Evolutionary conservation across 164 flowering plant genomes (phyloP).

Genomic region (Paratinospora sagittata): DNA sequence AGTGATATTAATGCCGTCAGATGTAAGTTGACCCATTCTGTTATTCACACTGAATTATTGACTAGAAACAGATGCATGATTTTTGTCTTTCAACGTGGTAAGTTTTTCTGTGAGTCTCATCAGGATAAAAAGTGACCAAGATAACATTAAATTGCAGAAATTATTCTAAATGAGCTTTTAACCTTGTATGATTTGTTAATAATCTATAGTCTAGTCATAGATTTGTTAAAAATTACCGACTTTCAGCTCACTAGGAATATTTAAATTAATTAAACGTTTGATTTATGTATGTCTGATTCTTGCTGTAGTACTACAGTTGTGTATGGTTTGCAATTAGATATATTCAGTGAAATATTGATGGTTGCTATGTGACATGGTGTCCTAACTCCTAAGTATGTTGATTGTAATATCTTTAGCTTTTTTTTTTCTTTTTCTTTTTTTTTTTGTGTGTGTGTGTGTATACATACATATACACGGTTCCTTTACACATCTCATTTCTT

Average conservation of each 20-base stretch:
- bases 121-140: too few species aligned
- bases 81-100: too few species aligned
- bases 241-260: neutral
- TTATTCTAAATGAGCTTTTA: too few species aligned
- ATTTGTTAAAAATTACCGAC: neutral
- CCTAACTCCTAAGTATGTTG: neutral
- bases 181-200: too few species aligned
- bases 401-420: neutral
- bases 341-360: too few species aligned
- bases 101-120: too few species aligned
- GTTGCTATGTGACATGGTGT: neutral
- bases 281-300: neutral
- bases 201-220: neutral
- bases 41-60: too few species aligned
- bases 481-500: conserved; percentile 4
- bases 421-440: neutral
- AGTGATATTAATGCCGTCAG: too few species aligned
- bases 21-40: too few species aligned
- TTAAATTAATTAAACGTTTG: neutral
- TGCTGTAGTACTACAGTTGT: neutral
- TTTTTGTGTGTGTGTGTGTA: neutral
- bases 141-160: too few species aligned
- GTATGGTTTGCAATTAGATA: neutral
- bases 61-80: too few species aligned
- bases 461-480: neutral